Evolutionary conservation across 2,329 filamentous ascomycete genomes (phyloP).

Genomic region (Epichloe brachyelytri): DNA sequence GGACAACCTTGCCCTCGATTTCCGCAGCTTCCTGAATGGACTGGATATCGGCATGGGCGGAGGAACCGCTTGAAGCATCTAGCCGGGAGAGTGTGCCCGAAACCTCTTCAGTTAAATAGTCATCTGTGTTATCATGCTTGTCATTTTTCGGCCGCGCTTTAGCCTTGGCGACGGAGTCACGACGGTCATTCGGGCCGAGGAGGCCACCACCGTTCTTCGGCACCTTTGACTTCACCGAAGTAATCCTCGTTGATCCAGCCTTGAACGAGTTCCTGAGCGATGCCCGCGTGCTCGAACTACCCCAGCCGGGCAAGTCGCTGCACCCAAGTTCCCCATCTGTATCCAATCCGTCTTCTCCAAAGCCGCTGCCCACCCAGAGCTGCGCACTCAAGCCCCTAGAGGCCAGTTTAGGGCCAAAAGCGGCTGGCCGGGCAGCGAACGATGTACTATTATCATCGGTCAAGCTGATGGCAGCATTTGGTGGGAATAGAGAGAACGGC

Average conservation of each 20-base stretch:
- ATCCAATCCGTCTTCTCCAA: constrained; percentile 63
- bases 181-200: constrained; percentile 17
- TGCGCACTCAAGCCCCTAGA: constrained; percentile 70
- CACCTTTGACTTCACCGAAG: constrained; percentile 7
- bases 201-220: constrained; percentile 11
- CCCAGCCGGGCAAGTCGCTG: constrained; percentile 87
- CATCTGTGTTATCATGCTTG: constrained; percentile 67
- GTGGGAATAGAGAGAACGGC: constrained; percentile 81
- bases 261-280: constrained; percentile 28
- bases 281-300: constrained; percentile 41
- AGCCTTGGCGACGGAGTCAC: constrained; percentile 8
- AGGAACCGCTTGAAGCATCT: constrained; percentile 22
- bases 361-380: constrained; percentile 87
- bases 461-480: constrained; percentile 88
- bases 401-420: constrained; percentile 75
- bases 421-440: constrained; percentile 84
- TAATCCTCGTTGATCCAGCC: constrained; percentile 11
- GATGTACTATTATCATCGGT: constrained; percentile 98
- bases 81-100: constrained; percentile 19
- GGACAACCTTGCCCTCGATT: constrained; percentile 82
- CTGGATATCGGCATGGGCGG: constrained; percentile 76
- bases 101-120: constrained; percentile 56
- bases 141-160: constrained; percentile 5
- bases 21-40: constrained; percentile 84
- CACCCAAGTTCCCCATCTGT: constrained; percentile 83